Base-by-base conservation (phyloP, 164 flowering plant species). In the Vitis vinifera region DNA sequence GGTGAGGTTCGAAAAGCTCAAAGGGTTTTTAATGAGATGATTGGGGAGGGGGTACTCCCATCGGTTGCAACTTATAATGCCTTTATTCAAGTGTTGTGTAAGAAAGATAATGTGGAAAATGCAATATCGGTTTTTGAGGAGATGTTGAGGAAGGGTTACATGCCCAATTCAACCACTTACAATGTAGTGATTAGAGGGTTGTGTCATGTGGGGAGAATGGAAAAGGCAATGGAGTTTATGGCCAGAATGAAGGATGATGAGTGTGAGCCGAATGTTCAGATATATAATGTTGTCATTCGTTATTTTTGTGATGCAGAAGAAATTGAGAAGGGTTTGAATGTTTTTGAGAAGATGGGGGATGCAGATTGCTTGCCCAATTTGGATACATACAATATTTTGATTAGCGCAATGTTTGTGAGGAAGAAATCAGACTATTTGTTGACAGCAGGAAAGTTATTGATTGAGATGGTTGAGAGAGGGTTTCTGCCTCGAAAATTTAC, bases 381-480 rank as follows among this genome's bases (percentile, higher is more conserved):
- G 79, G 99, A 94, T 74, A 91, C 98, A 0, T 94, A 91, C 71
- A 94, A 91, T 76, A 57, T 90, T 23, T 62, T 94, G 77, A 88
- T 94, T 3, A 84, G 90, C 74, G 81, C 88, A 4, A 91, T 90
- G 91, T 94, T 93, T 82, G 91, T 80, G 66, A 86, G 88, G 81
- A 89, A 83, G 85, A 89, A 80, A 76, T 69, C 91, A 0, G 90
- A 91, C 29, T 94, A 91, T 78, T 78, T 94, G 72, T 30, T 94
- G 76, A 72, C 81, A 76, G 95, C 99, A 10, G 99, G 99, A 59
- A 91, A 79, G 75, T 69, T 94, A 82, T 76, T 94, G 85, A 67
- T 88, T 55, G 98, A 92, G 83, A 92, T 92, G 99, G 85, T 90
- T 63, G 93, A 86, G 59, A 83, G 94, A 78, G 94, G 97, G 60